phyloP scores from a whole-genome alignment of 1,284 basidiomycete genomes.

The Dichomitus squalens region DNA sequence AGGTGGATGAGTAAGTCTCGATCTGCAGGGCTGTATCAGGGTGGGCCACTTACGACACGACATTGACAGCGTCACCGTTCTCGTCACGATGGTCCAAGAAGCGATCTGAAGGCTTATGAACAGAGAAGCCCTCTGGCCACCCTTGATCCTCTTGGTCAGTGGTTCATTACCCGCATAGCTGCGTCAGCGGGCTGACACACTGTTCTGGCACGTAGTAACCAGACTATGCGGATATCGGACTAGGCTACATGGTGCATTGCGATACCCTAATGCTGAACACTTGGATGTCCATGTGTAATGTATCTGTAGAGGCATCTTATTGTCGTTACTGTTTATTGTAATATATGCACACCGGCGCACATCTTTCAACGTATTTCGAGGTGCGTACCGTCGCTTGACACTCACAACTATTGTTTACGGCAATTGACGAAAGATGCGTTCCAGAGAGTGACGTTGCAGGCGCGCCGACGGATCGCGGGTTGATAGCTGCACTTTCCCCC shows the following conservation, averaged over 20 bases:
- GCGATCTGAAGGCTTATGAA: constrained; percentile 4
- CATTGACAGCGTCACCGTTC: constrained; percentile 53
- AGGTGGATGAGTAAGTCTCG: constrained; percentile 63
- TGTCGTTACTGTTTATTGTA: background rate
- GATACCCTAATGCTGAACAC: constrained; percentile 20
- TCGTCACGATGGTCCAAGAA: constrained; percentile 62
- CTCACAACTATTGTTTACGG: too few relatives aligned
- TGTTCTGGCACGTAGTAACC: background rate
- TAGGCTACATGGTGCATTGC: background rate
- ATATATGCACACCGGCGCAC: background rate
- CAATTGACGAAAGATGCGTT: too few relatives aligned
- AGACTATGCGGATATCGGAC: constrained; percentile 14
- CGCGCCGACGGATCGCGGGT: too few relatives aligned
- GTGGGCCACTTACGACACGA: background rate
- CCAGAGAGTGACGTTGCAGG: too few relatives aligned
- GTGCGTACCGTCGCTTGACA: too few relatives aligned
- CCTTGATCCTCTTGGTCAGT: background rate
- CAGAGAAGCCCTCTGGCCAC: background rate
- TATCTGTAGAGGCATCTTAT: constrained; percentile 7
- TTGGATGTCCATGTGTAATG: constrained; percentile 16
- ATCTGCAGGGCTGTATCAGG: background rate
- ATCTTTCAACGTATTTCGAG: background rate
- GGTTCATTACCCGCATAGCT: background rate
- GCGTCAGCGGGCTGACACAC: background rate
- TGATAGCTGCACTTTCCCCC: too few relatives aligned